These are phyloP conservation scores for Arabidopsis hybrid DNA, from an alignment of 441 rosid genomes.

Conservation along the genomic window DNA sequence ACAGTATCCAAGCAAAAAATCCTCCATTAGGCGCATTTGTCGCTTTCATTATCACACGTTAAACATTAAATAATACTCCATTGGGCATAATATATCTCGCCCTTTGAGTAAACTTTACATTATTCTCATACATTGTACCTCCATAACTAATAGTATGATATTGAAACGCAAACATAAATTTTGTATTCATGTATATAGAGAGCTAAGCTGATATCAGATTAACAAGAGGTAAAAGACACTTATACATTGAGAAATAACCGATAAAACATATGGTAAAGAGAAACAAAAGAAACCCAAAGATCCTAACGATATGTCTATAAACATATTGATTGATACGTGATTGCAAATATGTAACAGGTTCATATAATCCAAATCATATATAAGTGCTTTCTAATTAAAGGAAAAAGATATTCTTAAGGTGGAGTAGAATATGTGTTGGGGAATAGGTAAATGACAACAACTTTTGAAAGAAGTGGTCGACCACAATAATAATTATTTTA, in stretches of 20 bases:
- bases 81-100: not conserved
- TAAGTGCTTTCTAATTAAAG: not conserved
- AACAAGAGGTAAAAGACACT: too few species aligned
- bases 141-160: not conserved
- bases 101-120: constrained; percentile 16
- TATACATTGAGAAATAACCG: too few species aligned
- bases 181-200: too few species aligned
- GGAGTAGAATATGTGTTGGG: constrained; percentile 14
- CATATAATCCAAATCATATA: not conserved
- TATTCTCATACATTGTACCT: not conserved
- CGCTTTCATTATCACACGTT: constrained; percentile 20
- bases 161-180: too few species aligned
- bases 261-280: too few species aligned
- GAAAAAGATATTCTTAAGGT: not conserved
- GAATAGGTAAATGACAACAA: constrained; percentile 41
- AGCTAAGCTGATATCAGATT: too few species aligned
- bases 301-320: not conserved
- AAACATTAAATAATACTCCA: not conserved
- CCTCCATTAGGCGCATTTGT: constrained; percentile 13
- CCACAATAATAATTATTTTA: constrained; percentile 1
- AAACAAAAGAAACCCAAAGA: not conserved
- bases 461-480: constrained; percentile 40
- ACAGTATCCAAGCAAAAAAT: constrained; percentile 13
- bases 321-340: not conserved
- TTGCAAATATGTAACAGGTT: not conserved